A percentile compares a stretch with the other conserved stretches of the same genome.
Evolutionary conservation across 805 yeast species (phyloP).

Genomic region (Candida namnaoensis): DNA sequence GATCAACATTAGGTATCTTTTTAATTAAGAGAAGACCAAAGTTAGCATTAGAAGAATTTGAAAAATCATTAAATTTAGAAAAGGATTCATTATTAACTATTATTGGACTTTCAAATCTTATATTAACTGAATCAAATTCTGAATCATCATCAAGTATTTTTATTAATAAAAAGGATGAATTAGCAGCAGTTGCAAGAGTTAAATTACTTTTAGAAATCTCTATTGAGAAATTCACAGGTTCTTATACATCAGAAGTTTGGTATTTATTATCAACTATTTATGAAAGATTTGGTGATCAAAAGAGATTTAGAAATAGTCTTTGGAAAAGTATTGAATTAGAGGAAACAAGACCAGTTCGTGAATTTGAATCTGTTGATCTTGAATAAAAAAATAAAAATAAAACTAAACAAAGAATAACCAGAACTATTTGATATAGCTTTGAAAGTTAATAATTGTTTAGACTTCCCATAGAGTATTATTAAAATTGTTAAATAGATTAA

Average conservation of each 20-base stretch:
- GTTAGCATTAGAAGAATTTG: constrained; percentile 55
- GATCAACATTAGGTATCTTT: constrained; percentile 32
- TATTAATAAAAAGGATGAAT: constrained; percentile 44
- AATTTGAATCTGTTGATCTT: constrained; percentile 13
- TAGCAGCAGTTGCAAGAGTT: constrained; percentile 43
- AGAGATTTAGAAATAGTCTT: constrained; percentile 37
- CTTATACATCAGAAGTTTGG: constrained; percentile 54
- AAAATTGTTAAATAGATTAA: too few relatives aligned
- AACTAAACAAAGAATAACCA: too few relatives aligned
- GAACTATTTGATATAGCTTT: too few relatives aligned
- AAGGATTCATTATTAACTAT: constrained; percentile 4
- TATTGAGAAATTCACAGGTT: constrained; percentile 30
- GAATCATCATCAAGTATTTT: constrained; percentile 20
- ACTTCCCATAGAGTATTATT: too few relatives aligned
- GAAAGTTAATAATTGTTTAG: too few relatives aligned
- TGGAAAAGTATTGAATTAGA: constrained; percentile 62
- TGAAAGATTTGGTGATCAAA: constrained; percentile 46
- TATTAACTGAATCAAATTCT: constrained; percentile 11
- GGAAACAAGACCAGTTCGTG: constrained; percentile 48
- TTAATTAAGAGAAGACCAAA: constrained; percentile 22
- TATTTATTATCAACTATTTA: constrained; percentile 57
- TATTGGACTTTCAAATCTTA: constrained; percentile 12
- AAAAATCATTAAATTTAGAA: constrained; percentile 26
- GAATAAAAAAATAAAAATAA: neutral
- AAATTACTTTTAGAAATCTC: constrained; percentile 29